phyloP scores from a whole-genome alignment of 75 land plant species.

The Adiantum capillusveneris region DNA sequence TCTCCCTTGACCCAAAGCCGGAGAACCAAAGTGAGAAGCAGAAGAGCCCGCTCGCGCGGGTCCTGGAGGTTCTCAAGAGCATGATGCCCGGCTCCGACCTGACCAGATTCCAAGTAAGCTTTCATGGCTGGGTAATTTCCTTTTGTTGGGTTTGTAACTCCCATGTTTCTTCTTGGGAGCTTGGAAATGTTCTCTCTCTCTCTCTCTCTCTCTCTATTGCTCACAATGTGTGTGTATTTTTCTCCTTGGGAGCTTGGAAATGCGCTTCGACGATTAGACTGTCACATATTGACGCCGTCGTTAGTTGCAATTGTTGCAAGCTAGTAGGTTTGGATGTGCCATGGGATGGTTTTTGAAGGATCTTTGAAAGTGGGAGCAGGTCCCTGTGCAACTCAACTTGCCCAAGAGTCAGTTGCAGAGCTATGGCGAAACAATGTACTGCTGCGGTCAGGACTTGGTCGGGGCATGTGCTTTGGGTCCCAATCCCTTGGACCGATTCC shows the following conservation, averaged over 20 bases:
- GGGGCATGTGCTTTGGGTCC: conserved; percentile 31
- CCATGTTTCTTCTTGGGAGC: no score
- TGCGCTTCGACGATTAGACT: no score
- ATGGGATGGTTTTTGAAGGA: not conserved
- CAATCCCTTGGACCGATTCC: conserved; percentile 50
- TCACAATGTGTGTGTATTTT: no score
- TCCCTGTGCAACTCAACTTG: conserved; percentile 71
- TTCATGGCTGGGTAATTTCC: not conserved
- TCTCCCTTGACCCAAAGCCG: not conserved
- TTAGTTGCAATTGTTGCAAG: not conserved
- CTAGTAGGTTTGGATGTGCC: not conserved
- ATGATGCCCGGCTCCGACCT: conserved; percentile 71
- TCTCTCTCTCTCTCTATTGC: not conserved
- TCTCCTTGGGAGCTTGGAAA: no score
- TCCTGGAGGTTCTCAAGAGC: conserved; percentile 51
- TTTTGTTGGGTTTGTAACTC: no score
- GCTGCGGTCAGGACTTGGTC: conserved; percentile 43
- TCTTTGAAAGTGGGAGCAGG: conserved; percentile 11
- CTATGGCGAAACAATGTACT: conserved; percentile 68
- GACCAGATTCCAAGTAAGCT: conserved; percentile 46
- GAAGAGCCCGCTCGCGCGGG: conserved; percentile 17
- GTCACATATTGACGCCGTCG: not conserved
- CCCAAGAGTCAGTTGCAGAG: conserved; percentile 85
- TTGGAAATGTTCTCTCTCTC: no score
- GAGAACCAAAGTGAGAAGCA: conserved; percentile 12